Percentiles rank a stretch among this genome's conserved stretches.
Evolutionary conservation across 2,329 filamentous ascomycete species (phyloP).

Genomic region (Colletotrichum incanum): DNA sequence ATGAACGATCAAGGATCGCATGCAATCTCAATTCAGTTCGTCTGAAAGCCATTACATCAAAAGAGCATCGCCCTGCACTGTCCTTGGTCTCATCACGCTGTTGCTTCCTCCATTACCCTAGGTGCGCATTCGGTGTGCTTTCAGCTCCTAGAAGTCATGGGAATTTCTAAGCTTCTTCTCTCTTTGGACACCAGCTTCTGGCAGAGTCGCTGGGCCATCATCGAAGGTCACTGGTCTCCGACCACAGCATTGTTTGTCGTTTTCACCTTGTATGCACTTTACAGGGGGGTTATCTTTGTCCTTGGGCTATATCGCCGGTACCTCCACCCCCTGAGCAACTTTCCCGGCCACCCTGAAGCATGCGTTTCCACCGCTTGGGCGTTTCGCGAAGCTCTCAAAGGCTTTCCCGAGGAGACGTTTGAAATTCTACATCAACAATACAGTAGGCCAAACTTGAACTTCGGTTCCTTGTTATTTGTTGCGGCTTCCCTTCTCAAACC

Average conservation of each 20-base stretch:
- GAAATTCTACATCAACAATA: not conserved
- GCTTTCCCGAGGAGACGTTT: not conserved
- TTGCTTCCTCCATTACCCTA: too few relatives aligned
- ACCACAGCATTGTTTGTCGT: not conserved
- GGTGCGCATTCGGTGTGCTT: too few relatives aligned
- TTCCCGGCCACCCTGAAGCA: not conserved
- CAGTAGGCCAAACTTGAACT: not conserved
- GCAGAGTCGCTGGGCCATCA: not conserved
- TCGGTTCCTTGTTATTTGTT: not conserved
- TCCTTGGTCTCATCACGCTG: not conserved
- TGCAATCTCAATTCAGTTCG: not conserved
- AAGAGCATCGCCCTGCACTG: not conserved
- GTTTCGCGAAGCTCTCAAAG: not conserved
- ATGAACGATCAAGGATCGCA: not conserved
- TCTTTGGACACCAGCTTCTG: not conserved
- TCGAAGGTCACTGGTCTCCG: not conserved
- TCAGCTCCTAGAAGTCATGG: not conserved
- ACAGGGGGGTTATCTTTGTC: not conserved
- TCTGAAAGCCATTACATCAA: not conserved
- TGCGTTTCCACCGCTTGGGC: conserved; percentile 4
- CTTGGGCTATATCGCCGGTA: not conserved
- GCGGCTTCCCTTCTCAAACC: not conserved
- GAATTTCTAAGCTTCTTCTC: not conserved
- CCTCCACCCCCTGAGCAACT: not conserved
- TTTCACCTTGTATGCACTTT: not conserved